Evolutionary conservation across 768 basidiomycete genomes (phyloP), one percentile per base, ranked within the genome.

Genomic region (Psilocybe azurescens): DNA sequence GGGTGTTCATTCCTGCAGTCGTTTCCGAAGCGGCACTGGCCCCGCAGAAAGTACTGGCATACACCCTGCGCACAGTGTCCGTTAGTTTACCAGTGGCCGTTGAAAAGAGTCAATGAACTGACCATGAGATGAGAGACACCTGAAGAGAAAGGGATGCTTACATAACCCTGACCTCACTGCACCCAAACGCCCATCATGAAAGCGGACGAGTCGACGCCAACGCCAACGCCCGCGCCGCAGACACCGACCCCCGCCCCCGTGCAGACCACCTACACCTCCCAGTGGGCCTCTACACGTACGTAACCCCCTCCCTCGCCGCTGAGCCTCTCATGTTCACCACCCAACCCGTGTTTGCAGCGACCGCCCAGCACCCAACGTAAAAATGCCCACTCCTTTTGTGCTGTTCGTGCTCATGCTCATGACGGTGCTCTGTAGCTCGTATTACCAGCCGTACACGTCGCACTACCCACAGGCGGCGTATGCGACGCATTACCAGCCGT

Each of bases 1-100:
- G 83, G 87, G 70, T 91, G 90, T 64, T 90, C 88, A 66, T 89
- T 86, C 65, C 84, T 81, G 71, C 91, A 93, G 38, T 73, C 75
- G 53, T 79, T 74, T 3, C 91, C 91, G 66, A 88, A 93, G 67
- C 78, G 84, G 76, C 91, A 92, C 38, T 75, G 67, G 6, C 90
- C 91, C 14, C 85, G 82, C 47, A 88, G 69, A 69, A 81, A 91
- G 73, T 78, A 92, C 50, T 80, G 76, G 68, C 90, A 92, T 0
- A 89, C 81, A 6, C 71, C 71, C 89, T 90, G 41, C 10, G 2
- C 8, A 0, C 20, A 29, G 11, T 46, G 29, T 33, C 8, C 6
- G 33, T 24, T 36, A 5, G 18, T 36, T 2, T 2, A 24, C 24
- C n/a, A n/a, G n/a, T 16, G 13, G 18, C 8, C 13, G 13, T 20